A percentile compares a stretch with the other conserved stretches of the same genome.
Evolutionary conservation across 805 yeast species (phyloP).

Genomic region (Huiozyma sinensis): DNA sequence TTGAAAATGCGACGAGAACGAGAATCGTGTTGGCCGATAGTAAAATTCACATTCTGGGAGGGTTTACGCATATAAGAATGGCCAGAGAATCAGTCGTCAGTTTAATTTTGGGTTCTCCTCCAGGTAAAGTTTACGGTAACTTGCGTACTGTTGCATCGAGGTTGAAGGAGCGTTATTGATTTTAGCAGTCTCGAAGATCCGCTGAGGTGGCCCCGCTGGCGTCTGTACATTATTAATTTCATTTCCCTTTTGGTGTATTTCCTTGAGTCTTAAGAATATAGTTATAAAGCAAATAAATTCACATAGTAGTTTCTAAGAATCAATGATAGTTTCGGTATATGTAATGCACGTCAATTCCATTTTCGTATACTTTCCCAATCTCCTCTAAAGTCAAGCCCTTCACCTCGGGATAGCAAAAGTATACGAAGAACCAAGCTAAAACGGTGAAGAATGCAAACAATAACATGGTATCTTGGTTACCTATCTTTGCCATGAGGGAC

Average conservation of each 20-base stretch:
- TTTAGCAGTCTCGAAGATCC: not conserved
- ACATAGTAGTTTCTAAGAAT: not conserved
- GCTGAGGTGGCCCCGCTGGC: not conserved
- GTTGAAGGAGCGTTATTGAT: constrained; percentile 84
- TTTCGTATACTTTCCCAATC: constrained; percentile 29
- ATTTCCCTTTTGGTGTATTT: not conserved
- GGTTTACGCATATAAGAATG: constrained; percentile 92
- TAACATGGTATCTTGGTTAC: constrained; percentile 27
- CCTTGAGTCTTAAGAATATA: not conserved
- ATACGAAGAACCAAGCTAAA: constrained; percentile 32
- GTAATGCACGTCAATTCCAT: constrained; percentile 27
- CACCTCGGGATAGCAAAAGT: constrained; percentile 35
- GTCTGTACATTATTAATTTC: no score
- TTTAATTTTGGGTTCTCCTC: constrained; percentile 93
- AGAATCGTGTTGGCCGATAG: constrained; percentile 96
- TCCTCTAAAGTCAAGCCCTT: constrained; percentile 36
- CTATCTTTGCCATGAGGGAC: constrained; percentile 23
- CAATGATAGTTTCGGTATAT: constrained; percentile 25
- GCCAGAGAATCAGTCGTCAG: constrained; percentile 97
- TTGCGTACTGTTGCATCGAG: constrained; percentile 94
- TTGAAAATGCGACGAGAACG: constrained; percentile 96
- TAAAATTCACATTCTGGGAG: constrained; percentile 93
- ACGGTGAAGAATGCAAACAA: constrained; percentile 27
- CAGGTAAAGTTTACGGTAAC: constrained; percentile 96
- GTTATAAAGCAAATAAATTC: not conserved